phyloP scores from a whole-genome alignment of 495 filamentous ascomycete genomes.

The Aspergillus homomorphus region DNA sequence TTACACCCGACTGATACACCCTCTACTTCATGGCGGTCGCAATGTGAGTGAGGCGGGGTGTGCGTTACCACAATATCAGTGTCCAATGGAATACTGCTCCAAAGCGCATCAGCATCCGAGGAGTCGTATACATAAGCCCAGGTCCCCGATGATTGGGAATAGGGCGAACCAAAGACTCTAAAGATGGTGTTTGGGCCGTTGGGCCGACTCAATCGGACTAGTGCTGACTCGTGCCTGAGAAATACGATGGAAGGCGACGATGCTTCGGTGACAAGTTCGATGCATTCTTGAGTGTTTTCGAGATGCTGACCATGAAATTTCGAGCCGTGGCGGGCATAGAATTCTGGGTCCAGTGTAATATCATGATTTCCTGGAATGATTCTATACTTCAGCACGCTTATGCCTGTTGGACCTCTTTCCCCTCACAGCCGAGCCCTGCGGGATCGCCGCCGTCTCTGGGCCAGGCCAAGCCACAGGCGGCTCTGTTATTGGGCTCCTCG shows the following conservation, averaged over 20 bases:
- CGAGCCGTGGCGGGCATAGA: constrained; percentile 56
- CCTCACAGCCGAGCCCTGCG: constrained; percentile 1
- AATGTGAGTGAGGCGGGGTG: constrained; percentile 46
- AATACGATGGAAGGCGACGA: constrained; percentile 57
- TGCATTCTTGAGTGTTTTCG: constrained; percentile 54
- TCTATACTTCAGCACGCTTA: background rate
- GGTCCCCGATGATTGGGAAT: constrained; percentile 55
- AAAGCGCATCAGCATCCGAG: constrained; percentile 47
- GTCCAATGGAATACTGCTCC: constrained; percentile 44
- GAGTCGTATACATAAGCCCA: constrained; percentile 73
- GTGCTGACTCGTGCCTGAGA: constrained; percentile 59
- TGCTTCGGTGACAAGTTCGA: constrained; percentile 47
- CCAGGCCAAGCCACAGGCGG: background rate
- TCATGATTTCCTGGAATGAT: constrained; percentile 69
- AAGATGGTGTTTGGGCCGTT: constrained; percentile 64
- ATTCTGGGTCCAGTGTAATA: constrained; percentile 62
- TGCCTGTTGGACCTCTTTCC: background rate
- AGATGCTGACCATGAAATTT: constrained; percentile 59
- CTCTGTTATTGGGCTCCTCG: background rate
- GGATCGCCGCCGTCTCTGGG: background rate
- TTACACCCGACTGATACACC: constrained; percentile 38
- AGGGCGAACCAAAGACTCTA: constrained; percentile 75
- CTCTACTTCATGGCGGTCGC: constrained; percentile 32
- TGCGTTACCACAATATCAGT: constrained; percentile 49
- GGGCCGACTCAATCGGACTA: constrained; percentile 53